Percentiles rank a stretch among this genome's conserved stretches.
phyloP scores from a whole-genome alignment of 768 basidiomycete species.

The Lactarius deliciosus region DNA sequence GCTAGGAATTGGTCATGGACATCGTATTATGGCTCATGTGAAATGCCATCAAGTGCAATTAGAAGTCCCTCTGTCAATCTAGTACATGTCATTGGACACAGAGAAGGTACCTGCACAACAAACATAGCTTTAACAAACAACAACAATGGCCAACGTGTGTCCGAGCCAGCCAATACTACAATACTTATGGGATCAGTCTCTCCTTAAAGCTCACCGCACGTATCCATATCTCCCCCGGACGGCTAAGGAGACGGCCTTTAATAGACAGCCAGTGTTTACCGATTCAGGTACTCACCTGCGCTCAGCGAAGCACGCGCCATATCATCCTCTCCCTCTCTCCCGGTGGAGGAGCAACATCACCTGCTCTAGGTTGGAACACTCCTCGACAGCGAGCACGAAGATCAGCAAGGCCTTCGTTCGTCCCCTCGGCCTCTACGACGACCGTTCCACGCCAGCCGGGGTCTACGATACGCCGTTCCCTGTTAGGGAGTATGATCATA shows the following conservation, averaged over 20 bases:
- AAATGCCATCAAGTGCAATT: not conserved
- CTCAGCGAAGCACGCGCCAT: conserved; percentile 73
- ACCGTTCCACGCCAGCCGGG: conserved; percentile 82
- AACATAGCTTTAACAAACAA: conserved; percentile 1
- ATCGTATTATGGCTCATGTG: not conserved
- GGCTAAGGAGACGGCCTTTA: conserved; percentile 41
- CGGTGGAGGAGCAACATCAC: conserved; percentile 41
- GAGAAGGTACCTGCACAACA: conserved; percentile 3
- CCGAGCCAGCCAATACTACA: conserved; percentile 33
- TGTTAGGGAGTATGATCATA: conserved; percentile 33
- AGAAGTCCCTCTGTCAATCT: not conserved
- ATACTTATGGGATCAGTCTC: conserved; percentile 42
- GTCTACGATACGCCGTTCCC: conserved; percentile 50
- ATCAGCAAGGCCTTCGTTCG: conserved; percentile 80
- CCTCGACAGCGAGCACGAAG: conserved; percentile 72
- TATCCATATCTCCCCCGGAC: conserved; percentile 74
- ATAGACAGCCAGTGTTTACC: conserved; percentile 9
- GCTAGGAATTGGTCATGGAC: not conserved
- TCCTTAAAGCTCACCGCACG: conserved; percentile 67
- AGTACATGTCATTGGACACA: not conserved
- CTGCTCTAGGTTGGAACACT: conserved; percentile 61
- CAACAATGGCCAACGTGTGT: conserved; percentile 4
- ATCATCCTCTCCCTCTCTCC: conserved; percentile 52
- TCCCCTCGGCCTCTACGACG: conserved; percentile 83
- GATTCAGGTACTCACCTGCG: conserved; percentile 53